Conservation (phyloP, 371 early-diverging fungal species). For the Apophysomyces sp. region DNA sequence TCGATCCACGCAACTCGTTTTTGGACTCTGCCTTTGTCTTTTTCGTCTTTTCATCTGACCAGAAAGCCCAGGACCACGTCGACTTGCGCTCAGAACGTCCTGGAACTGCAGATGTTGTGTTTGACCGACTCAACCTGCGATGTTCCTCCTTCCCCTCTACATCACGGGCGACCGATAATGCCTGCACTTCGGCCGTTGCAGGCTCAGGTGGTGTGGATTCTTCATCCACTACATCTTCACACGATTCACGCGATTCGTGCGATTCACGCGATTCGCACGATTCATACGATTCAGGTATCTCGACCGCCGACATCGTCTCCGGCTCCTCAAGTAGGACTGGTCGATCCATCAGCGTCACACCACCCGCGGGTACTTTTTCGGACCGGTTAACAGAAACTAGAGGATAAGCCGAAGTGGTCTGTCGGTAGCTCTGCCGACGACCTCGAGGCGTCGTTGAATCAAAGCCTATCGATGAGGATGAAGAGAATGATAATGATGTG, state of each 20-base stretch:
- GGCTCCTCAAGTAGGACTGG: not conserved
- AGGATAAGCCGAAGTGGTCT: not conserved
- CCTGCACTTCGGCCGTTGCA: conserved; percentile 4
- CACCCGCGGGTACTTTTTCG: not conserved
- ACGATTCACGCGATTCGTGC: not conserved
- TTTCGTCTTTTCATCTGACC: conserved; percentile 12
- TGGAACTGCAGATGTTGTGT: not conserved
- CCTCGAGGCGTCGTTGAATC: not conserved
- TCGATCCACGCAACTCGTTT: not conserved
- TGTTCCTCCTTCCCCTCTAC: not conserved
- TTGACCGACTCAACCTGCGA: not conserved
- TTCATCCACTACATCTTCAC: not conserved
- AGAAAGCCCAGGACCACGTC: conserved; percentile 24
- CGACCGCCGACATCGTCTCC: not conserved
- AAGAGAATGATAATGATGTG: conserved; percentile 14
- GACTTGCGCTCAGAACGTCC: conserved; percentile 13
- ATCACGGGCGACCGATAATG: not conserved
- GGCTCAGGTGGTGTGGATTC: not conserved
- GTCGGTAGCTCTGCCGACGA: not conserved
- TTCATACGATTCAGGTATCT: no score
- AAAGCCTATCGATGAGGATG: conserved; percentile 16
- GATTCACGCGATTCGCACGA: no score
- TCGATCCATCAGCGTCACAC: not conserved
- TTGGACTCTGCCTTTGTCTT: conserved; percentile 6
- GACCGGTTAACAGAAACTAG: not conserved